Evolutionary conservation across 2,329 filamentous ascomycete species (phyloP).

Genomic region (Cyphellophora europaea): DNA sequence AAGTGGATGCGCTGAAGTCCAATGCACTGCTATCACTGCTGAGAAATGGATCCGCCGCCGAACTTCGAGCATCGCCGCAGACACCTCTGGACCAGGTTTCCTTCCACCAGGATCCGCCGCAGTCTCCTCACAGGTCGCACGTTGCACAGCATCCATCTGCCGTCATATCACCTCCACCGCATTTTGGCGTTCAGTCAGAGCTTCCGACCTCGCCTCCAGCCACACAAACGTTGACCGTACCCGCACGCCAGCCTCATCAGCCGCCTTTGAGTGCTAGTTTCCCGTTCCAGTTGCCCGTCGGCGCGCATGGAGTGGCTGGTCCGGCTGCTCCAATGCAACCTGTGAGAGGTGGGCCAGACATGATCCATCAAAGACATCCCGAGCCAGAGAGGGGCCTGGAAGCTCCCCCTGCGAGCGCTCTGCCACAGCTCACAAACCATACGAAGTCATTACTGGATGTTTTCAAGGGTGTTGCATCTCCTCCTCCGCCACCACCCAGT

Average conservation of each 20-base stretch:
- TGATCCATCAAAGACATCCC: constrained; percentile 27
- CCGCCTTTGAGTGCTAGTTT: constrained; percentile 3
- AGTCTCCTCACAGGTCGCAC: constrained; percentile 46
- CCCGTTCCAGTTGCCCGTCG: neutral
- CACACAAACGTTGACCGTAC: neutral
- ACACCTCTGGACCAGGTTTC: constrained; percentile 49
- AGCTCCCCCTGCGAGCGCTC: constrained; percentile 46
- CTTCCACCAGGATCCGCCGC: constrained; percentile 42
- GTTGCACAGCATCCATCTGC: constrained; percentile 34
- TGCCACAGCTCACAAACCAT: constrained; percentile 50
- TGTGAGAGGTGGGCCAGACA: constrained; percentile 37
- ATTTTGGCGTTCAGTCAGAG: too few species aligned
- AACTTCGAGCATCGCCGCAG: constrained; percentile 27
- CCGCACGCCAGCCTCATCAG: constrained; percentile 3
- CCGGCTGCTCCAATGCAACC: constrained; percentile 39
- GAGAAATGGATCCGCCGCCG: constrained; percentile 28
- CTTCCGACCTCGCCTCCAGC: too few species aligned
- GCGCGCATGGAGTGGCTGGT: constrained; percentile 6
- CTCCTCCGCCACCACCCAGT: neutral
- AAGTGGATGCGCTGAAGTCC: constrained; percentile 31
- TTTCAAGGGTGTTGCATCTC: constrained; percentile 33
- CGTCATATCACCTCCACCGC: too few species aligned
- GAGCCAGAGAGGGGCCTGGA: constrained; percentile 29
- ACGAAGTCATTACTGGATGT: constrained; percentile 48
- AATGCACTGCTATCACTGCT: constrained; percentile 50